phyloP scores from a whole-genome alignment of 139 green algal species.

The Tetradesmus lagerheimii region DNA sequence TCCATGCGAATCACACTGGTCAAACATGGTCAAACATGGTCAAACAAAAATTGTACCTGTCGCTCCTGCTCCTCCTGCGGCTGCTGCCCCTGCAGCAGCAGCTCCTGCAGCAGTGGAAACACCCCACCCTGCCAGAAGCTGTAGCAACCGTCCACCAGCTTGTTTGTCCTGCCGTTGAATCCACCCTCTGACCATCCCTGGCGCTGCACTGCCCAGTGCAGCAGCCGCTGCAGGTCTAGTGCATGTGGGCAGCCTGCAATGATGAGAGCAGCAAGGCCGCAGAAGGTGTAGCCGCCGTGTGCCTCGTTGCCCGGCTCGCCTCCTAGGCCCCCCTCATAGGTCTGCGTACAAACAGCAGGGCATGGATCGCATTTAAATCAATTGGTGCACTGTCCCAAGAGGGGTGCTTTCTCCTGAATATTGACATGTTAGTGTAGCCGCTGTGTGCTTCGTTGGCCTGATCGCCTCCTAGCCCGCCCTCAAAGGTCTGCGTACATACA shows the following conservation, averaged over 20 bases:
- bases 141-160: constrained; percentile 99
- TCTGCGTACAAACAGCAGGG: too few relatives aligned
- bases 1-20: too few relatives aligned
- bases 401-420: too few relatives aligned
- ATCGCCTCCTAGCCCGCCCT: too few relatives aligned
- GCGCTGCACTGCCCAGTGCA: constrained; percentile 77
- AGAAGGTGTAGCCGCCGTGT: constrained; percentile 99
- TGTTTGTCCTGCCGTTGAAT: constrained; percentile 98
- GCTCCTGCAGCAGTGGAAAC: constrained; percentile 79
- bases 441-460: too few relatives aligned
- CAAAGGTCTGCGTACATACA: too few relatives aligned
- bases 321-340: constrained; percentile 93
- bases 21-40: too few relatives aligned
- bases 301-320: constrained; percentile 97
- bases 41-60: neutral
- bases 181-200: constrained; percentile 93
- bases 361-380: too few relatives aligned
- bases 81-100: constrained; percentile 32
- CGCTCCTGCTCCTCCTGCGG: neutral
- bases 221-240: constrained; percentile 79
- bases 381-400: too few relatives aligned
- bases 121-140: constrained; percentile 92
- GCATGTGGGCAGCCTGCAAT: constrained; percentile 61
- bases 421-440: too few relatives aligned
- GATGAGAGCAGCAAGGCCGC: constrained; percentile 85